These are phyloP conservation scores for Gomphus bonarii DNA, from an alignment of 1,284 basidiomycete genomes.

Conservation along the genomic window DNA sequence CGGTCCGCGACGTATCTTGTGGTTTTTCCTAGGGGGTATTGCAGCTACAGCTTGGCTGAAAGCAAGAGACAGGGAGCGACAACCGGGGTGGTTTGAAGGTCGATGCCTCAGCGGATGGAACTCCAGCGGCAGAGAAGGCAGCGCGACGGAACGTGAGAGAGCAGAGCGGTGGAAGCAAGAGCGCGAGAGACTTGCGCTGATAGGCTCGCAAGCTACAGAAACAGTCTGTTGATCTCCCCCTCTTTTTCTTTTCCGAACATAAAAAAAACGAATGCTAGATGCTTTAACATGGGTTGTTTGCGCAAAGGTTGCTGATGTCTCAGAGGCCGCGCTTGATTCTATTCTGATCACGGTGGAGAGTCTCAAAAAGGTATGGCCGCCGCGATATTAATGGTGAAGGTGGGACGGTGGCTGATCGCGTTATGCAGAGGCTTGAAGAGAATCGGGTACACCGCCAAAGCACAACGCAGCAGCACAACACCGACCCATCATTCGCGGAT, in stretches of 20 bases:
- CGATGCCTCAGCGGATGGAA: neutral
- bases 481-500: neutral
- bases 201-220: neutral
- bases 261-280: too few species aligned
- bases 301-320: slow-evolving; percentile 48
- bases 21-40: slow-evolving; percentile 55
- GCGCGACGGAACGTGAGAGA: neutral
- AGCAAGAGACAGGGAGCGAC: neutral
- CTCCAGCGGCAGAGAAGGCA: neutral
- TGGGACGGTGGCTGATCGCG: neutral
- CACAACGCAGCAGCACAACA: slow-evolving; percentile 22
- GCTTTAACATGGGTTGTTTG: neutral
- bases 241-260: too few species aligned
- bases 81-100: neutral
- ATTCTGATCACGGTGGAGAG: slow-evolving; percentile 44
- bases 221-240: neutral
- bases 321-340: slow-evolving; percentile 58
- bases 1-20: slow-evolving; percentile 45
- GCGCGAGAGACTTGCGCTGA: neutral
- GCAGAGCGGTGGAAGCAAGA: neutral
- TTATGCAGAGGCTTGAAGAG: slow-evolving; percentile 47
- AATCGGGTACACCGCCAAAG: slow-evolving; percentile 43
- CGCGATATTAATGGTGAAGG: slow-evolving; percentile 8
- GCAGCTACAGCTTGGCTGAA: slow-evolving; percentile 37
- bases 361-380: slow-evolving; percentile 49